Base-by-base conservation (phyloP, 257 asterid species). In the Knoxia roxburghii region DNA sequence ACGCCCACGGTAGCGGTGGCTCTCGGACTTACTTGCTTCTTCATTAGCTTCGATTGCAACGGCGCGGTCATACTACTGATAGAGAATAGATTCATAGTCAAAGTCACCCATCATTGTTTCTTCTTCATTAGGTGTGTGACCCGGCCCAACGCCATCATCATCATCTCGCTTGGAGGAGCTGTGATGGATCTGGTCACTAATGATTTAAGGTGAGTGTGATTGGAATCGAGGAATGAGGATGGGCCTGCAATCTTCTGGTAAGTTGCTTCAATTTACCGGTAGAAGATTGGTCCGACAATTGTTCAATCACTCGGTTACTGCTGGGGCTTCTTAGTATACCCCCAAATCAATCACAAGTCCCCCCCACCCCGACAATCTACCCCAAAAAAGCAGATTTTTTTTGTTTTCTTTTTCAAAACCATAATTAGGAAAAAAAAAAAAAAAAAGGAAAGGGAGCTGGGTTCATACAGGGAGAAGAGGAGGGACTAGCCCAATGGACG, bases 181-280 rank as follows among this genome's bases (percentile, higher is more conserved):
- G 52, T 33, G 72, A 84, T 81, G 84, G 81, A 79, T 73, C 37
- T 70, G 67, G 76, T 67, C 75, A 45, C 24, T 29, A 56, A 77
- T 67, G 66, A 61, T 55, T n/a, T 27, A 20, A 32, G 20, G 66
- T 84, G 70, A 65, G 54, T 68, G 68, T 66, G 32, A 30, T 73
- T 50, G 48, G 78, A 68, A 64, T 69, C 64, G 59, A 73, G 89
- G 82, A 76, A 86, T 85, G 96, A 87, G 86, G 91, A 89, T 89
- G 97, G 98, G 97, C 81, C 85, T 89, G 70, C 88, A 92, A 80
- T 92, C 95, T 84, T 92, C 96, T 70, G 97, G 96, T 78, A 57
- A 83, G 73, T 80, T 81, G 84, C 55, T 79, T 61, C 80, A 81
- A 74, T 84, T 82, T 80, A 60, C 95, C 77, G 80, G 95, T 9